Conservation (phyloP, 768 basidiomycete species). For the Tylopilus sp. region DNA sequence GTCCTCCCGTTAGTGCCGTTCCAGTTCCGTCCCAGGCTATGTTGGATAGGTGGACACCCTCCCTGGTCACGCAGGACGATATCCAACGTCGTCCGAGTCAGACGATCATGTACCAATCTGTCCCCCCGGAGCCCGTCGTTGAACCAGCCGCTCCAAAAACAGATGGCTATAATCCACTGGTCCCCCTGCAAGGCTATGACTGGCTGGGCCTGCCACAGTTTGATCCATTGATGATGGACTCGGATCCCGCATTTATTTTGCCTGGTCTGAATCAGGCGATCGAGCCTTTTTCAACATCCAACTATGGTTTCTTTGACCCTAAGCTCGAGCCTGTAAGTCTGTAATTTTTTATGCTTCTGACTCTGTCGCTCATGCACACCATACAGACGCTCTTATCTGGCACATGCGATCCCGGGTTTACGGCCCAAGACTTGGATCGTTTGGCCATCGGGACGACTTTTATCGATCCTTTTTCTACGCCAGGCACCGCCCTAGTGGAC, state of each 20-base stretch:
- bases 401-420: conserved; percentile 1
- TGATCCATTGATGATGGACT: conserved; percentile 3
- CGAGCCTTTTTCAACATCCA: background rate
- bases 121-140: conserved; percentile 6
- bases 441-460: conserved; percentile 18
- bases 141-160: conserved; percentile 4
- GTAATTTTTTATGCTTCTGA: background rate
- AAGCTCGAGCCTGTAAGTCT: conserved; percentile 19
- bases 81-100: conserved; percentile 34
- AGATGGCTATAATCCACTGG: background rate
- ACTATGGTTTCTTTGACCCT: conserved; percentile 6
- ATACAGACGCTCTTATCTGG: conserved; percentile 1
- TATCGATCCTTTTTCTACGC: conserved; percentile 22
- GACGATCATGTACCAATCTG: conserved; percentile 34
- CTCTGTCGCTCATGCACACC: background rate
- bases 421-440: conserved; percentile 14
- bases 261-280: conserved; percentile 1
- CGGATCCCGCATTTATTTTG: conserved; percentile 1
- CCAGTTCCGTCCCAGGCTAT: conserved; percentile 22
- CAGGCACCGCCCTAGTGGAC: background rate
- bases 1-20: conserved; percentile 36
- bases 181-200: background rate
- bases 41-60: conserved; percentile 18
- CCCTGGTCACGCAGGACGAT: conserved; percentile 29
- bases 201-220: conserved; percentile 16